phyloP scores from a whole-genome alignment of 768 basidiomycete species.

The Tubosaeta brunneosetosa region DNA sequence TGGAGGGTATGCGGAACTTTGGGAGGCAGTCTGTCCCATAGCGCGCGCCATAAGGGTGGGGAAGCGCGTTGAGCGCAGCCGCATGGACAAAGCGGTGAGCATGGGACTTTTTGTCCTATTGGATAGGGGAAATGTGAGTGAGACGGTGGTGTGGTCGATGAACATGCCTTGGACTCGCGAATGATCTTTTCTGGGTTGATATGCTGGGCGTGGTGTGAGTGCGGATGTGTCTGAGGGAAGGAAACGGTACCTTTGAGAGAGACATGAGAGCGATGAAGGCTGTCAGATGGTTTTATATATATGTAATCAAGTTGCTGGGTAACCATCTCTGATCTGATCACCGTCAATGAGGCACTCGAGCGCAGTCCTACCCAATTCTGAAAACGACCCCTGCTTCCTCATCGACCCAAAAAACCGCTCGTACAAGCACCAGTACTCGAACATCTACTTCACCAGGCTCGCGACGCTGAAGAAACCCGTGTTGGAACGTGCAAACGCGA shows the following conservation, averaged over 20 bases:
- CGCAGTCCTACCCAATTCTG: constrained; percentile 25
- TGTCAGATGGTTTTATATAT: constrained; percentile 7
- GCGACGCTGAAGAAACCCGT: constrained; percentile 45
- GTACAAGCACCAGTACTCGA: constrained; percentile 68
- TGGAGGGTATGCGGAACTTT: constrained; percentile 60
- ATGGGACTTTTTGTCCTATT: constrained; percentile 44
- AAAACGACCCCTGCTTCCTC: constrained; percentile 37
- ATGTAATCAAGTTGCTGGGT: neutral
- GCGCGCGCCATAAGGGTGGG: constrained; percentile 54
- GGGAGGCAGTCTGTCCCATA: constrained; percentile 67
- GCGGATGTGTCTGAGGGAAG: neutral
- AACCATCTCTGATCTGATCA: neutral
- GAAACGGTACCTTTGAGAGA: constrained; percentile 49
- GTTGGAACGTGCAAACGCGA: constrained; percentile 41
- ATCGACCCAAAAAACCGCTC: constrained; percentile 42
- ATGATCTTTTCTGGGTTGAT: constrained; percentile 67
- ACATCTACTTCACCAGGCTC: constrained; percentile 64
- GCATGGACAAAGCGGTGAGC: constrained; percentile 35
- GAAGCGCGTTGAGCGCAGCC: constrained; percentile 28
- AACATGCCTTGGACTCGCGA: constrained; percentile 38
- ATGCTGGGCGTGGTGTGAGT: constrained; percentile 38
- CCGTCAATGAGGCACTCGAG: constrained; percentile 25
- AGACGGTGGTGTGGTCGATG: neutral
- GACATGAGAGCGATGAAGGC: constrained; percentile 39
- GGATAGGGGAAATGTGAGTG: neutral